phyloP scores from a whole-genome alignment of 139 green algal species.

The Edaphochlamys debaryana region DNA sequence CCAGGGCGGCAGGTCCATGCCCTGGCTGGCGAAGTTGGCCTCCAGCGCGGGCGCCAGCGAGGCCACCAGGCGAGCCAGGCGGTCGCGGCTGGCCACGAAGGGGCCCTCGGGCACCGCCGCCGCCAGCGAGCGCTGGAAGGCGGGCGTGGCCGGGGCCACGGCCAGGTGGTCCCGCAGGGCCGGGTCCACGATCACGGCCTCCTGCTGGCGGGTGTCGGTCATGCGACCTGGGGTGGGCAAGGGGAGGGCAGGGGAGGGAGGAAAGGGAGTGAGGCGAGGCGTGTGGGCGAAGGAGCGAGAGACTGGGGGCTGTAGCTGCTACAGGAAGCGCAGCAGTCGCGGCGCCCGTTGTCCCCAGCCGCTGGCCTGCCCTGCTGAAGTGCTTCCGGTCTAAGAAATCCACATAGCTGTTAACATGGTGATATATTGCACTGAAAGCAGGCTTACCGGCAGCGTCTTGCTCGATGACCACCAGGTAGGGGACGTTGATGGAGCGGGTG shows the following conservation, averaged over 20 bases:
- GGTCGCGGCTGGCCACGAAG: background rate
- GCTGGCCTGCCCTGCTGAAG: no score
- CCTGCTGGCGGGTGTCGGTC: background rate
- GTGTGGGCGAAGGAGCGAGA: no score
- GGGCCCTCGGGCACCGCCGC: background rate
- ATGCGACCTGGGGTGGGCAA: background rate
- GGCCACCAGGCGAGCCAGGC: conserved; percentile 6
- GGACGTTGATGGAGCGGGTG: conserved; percentile 9
- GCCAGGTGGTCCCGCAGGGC: background rate
- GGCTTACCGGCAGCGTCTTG: no score
- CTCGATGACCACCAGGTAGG: conserved; percentile 22
- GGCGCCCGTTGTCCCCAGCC: no score
- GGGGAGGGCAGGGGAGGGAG: no score
- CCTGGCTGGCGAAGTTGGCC: background rate
- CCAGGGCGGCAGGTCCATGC: conserved; percentile 36
- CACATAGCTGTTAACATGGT: no score
- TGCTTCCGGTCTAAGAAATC: no score
- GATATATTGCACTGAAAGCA: no score
- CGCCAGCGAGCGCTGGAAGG: background rate
- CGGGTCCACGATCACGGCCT: conserved; percentile 14
- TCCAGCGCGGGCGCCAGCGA: background rate
- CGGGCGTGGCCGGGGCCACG: conserved; percentile 15
- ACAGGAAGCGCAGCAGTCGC: no score
- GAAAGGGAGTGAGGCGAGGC: no score
- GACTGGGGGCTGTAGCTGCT: no score